phyloP scores from a whole-genome alignment of 345 rosid species.

The Pistacia vera region DNA sequence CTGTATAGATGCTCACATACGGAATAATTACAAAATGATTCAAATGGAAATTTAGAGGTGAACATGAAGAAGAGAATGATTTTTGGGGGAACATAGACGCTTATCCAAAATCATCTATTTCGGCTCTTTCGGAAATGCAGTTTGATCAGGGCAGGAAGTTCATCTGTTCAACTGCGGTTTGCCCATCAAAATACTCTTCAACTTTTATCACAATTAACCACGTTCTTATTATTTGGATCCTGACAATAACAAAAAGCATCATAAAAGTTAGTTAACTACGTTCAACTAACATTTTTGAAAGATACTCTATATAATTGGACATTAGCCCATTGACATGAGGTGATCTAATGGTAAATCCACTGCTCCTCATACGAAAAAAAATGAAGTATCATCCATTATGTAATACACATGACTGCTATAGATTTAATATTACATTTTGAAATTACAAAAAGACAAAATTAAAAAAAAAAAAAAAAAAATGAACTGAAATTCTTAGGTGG shows the following conservation, averaged over 20 bases:
- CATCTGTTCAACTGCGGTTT: slow-evolving; percentile 74
- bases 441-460: too few species aligned
- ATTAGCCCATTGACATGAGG: too few species aligned
- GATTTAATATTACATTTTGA: not conserved
- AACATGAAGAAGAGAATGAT: slow-evolving; percentile 3
- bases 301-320: not conserved
- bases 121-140: slow-evolving; percentile 69
- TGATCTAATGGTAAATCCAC: too few species aligned
- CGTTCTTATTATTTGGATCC: slow-evolving; percentile 82
- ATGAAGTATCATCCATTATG: not conserved
- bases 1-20: not conserved
- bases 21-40: slow-evolving; percentile 14
- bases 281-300: not conserved
- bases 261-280: not conserved
- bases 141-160: slow-evolving; percentile 83
- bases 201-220: slow-evolving; percentile 83
- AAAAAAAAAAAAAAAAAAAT: too few species aligned
- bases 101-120: slow-evolving; percentile 40
- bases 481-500: too few species aligned
- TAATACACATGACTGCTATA: not conserved
- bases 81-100: not conserved
- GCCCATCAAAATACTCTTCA: slow-evolving; percentile 72
- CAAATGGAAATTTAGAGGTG: not conserved
- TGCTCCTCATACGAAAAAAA: not conserved
- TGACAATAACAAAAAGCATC: slow-evolving; percentile 20